These are phyloP conservation scores for Jatropha curcas DNA, from an alignment of 345 rosid species.

Conservation along the genomic window DNA sequence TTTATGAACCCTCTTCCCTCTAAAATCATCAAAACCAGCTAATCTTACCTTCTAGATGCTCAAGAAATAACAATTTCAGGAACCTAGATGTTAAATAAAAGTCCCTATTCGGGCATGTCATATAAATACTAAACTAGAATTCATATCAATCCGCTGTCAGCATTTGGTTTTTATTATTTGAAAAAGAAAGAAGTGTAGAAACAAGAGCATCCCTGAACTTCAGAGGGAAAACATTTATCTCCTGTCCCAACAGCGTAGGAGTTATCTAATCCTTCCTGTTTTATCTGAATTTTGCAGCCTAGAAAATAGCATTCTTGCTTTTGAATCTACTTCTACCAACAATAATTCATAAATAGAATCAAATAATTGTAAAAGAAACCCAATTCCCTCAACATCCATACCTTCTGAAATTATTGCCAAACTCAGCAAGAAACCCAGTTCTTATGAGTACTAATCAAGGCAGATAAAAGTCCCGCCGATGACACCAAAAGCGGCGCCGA, in stretches of 20 bases:
- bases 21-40: neutral
- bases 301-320: neutral
- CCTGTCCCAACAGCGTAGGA: neutral
- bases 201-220: neutral
- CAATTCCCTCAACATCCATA: constrained; percentile 8
- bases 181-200: neutral
- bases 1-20: neutral
- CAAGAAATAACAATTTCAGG: neutral
- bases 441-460: constrained; percentile 83
- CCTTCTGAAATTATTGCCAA: constrained; percentile 11
- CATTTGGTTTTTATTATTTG: constrained; percentile 1
- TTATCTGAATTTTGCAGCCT: neutral
- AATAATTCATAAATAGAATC: neutral
- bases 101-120: neutral
- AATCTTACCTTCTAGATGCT: neutral
- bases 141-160: neutral
- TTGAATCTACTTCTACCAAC: constrained; percentile 2
- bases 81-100: too few species aligned
- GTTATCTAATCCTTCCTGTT: neutral
- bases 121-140: neutral
- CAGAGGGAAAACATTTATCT: neutral
- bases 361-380: neutral
- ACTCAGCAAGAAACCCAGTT: constrained; percentile 82
- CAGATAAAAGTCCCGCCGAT: constrained; percentile 78
- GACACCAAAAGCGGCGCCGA: constrained; percentile 57